Evolutionary conservation across 108 stramenopile genomes (phyloP), one percentile per base, ranked within the genome.

Genomic region (Phaeodactylum tricornutum): DNA sequence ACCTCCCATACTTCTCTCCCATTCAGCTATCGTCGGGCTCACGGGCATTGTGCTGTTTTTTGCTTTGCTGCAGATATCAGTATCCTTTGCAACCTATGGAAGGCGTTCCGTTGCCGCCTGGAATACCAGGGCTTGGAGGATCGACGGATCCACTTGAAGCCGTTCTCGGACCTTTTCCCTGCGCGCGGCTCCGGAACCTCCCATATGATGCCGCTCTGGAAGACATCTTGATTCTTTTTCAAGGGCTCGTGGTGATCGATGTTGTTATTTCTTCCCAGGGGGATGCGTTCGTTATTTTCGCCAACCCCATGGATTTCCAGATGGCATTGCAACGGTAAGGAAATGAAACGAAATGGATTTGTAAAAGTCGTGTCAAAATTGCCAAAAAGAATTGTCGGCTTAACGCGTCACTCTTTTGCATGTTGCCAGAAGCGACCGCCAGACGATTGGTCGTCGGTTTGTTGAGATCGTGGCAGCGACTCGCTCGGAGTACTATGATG

Each of bases 261-360:
- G 89, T 96, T 27, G 73, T 95, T 6, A 54, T 96, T 53, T 56
- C 83, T 3, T 60, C 70, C 14, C 43, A 57, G 8, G 89, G 89
- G 28, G 94, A 93, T 49, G 89, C 92, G 2, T 89, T 86, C 60
- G 92, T 96, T 29, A 62, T 96, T 12, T 92, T 96, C 57, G 76
- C 88, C 15, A 94, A 93, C 60, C 88, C 75, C 16, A 92, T 92
- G 87, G 95, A 96, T 58, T 84, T 81, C 59, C 88, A 94, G 49
- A 90, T 96, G 88, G 92, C 80, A 3, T 55, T 96, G 30, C 85
- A 85, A 55, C 64, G 85, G 85, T 82, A 49, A 75, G 80, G 46
- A 7, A 19, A 21, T 42, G 50, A 42, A 41, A 41, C 33, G 39
- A 41, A 20, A 15, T 4, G 21, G 39, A 41, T 41, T n/a, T 41